Evolutionary conservation across 176 grass and related monocot genomes (phyloP).

Genomic region (Oryza australiensis): DNA sequence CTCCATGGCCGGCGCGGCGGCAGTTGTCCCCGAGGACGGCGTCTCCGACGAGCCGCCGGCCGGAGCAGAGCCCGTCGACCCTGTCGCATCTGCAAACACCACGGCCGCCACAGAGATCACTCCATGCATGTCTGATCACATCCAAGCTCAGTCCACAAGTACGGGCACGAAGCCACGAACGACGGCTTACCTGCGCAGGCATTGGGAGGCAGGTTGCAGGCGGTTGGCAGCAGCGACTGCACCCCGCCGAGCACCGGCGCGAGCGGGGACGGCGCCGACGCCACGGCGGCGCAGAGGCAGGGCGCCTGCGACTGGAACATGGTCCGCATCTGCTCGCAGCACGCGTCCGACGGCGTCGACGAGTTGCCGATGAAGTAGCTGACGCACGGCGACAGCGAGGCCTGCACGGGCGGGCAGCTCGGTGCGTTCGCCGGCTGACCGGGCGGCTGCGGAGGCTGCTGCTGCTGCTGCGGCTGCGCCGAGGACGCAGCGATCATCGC

Average conservation of each 20-base stretch:
- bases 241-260: conserved; percentile 46
- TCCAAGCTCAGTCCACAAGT: background rate
- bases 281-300: conserved; percentile 61
- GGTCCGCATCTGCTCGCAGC: conserved; percentile 52
- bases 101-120: background rate
- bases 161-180: background rate
- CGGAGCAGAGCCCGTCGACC: background rate
- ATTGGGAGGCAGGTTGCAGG: conserved; percentile 62
- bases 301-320: conserved; percentile 61
- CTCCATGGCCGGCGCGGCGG: background rate
- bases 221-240: conserved; percentile 46
- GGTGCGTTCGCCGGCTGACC: background rate
- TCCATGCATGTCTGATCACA: background rate
- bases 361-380: conserved; percentile 66
- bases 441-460: background rate
- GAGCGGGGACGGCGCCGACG: conserved; percentile 28
- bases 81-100: conserved; percentile 13
- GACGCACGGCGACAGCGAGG: conserved; percentile 57
- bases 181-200: conserved; percentile 27
- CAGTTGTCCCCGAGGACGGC: background rate
- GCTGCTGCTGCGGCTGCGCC: conserved; percentile 35
- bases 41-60: background rate
- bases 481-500: conserved; percentile 5
- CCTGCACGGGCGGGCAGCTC: conserved; percentile 46
- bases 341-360: conserved; percentile 58